Percentiles rank a stretch among this genome's conserved stretches.
Evolutionary conservation across 169 alveolate genomes (phyloP).

Genomic region (Plasmodium vivax): DNA sequence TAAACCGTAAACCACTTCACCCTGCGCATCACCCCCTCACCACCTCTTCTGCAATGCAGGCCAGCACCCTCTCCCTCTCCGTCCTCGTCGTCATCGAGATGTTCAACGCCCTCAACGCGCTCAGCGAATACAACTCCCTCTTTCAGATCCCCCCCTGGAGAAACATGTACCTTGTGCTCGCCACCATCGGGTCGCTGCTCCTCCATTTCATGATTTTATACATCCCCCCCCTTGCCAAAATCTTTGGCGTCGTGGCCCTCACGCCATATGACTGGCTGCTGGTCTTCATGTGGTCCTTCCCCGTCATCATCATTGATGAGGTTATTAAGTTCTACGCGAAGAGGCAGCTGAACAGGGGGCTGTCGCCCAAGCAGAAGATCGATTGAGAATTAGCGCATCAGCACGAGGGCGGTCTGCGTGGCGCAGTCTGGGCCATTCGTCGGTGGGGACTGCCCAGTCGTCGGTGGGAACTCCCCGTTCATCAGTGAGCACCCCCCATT

Average conservation of each 20-base stretch:
- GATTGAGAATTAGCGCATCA: background rate
- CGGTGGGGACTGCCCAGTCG: background rate
- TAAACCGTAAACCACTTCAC: background rate
- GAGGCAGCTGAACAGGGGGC: constrained; percentile 27
- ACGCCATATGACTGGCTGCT: constrained; percentile 94
- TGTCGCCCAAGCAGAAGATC: background rate
- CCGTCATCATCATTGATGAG: constrained; percentile 98
- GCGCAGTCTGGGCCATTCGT: background rate
- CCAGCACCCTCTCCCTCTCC: constrained; percentile 96
- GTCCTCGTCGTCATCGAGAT: constrained; percentile 97
- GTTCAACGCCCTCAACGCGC: constrained; percentile 99
- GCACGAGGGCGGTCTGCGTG: background rate
- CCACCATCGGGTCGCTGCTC: constrained; percentile 91
- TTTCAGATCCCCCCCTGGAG: constrained; percentile 97
- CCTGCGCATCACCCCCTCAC: background rate
- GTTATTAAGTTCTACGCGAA: constrained; percentile 94
- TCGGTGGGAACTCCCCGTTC: background rate
- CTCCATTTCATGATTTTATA: constrained; percentile 95
- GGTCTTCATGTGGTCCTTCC: constrained; percentile 95
- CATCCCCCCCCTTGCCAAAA: constrained; percentile 93
- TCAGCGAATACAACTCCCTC: constrained; percentile 97
- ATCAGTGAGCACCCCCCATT: background rate
- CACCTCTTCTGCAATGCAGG: constrained; percentile 66
- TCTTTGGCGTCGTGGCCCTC: constrained; percentile 94
- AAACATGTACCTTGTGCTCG: constrained; percentile 95